A percentile compares a stretch with the other conserved stretches of the same genome.
Conservation (phyloP, 495 filamentous ascomycete genomes). For the Penicillium taxi region DNA sequence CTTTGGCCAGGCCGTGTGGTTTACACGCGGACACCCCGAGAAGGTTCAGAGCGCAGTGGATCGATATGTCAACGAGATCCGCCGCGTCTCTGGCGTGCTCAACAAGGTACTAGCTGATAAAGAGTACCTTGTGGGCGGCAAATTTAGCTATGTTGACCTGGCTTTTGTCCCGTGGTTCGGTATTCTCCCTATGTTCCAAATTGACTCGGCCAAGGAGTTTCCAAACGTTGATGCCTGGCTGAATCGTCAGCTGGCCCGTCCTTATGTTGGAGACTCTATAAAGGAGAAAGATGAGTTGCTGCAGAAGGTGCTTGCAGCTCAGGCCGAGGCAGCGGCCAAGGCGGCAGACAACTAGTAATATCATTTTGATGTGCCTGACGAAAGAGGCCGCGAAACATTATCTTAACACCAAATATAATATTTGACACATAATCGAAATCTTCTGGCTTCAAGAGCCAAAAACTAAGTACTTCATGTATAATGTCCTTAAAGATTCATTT, state of each 20-base stretch:
- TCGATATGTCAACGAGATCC: slow-evolving; percentile 53
- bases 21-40: slow-evolving; percentile 48
- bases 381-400: too few species aligned
- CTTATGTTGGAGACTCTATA: slow-evolving; percentile 31
- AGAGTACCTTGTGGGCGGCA: slow-evolving; percentile 53
- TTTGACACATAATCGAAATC: too few species aligned
- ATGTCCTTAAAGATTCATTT: too few species aligned
- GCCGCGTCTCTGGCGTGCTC: slow-evolving; percentile 52
- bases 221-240: slow-evolving; percentile 37
- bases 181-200: slow-evolving; percentile 9
- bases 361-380: too few species aligned
- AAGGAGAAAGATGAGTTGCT: slow-evolving; percentile 26
- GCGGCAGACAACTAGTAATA: too few species aligned
- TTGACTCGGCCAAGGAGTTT: slow-evolving; percentile 33
- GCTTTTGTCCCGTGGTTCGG: slow-evolving; percentile 50
- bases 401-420: too few species aligned
- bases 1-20: slow-evolving; percentile 53
- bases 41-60: slow-evolving; percentile 49
- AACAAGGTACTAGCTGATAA: slow-evolving; percentile 43
- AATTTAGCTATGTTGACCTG: slow-evolving; percentile 51
- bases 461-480: too few species aligned
- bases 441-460: too few species aligned
- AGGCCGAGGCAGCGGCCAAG: too few species aligned
- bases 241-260: slow-evolving; percentile 31
- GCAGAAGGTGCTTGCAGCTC: too few species aligned